These are phyloP conservation scores for Brassica balearica DNA, from an alignment of 441 rosid species.

Conservation along the genomic window DNA sequence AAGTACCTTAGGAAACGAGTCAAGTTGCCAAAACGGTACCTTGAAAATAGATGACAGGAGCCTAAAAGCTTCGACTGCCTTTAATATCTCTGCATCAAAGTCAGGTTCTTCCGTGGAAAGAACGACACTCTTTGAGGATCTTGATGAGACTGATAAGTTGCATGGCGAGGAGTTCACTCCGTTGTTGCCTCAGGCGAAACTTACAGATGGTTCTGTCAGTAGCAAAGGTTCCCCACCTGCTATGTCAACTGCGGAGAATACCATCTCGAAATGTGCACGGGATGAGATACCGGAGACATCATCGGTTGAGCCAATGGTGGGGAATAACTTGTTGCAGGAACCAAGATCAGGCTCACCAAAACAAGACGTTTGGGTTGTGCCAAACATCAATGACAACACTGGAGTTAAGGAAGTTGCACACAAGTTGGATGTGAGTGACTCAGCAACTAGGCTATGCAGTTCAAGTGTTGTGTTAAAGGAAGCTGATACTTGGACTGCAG, in stretches of 20 bases:
- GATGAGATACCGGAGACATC: constrained; percentile 21
- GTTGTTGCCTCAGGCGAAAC: constrained; percentile 49
- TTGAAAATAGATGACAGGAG: constrained; percentile 34
- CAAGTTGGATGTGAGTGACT: constrained; percentile 36
- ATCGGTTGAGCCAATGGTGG: constrained; percentile 25
- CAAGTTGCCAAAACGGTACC: constrained; percentile 44
- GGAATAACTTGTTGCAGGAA: constrained; percentile 24
- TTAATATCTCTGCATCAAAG: constrained; percentile 42
- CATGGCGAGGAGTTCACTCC: constrained; percentile 43
- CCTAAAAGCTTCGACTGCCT: constrained; percentile 33
- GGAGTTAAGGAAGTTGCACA: constrained; percentile 30
- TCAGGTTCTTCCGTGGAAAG: constrained; percentile 41
- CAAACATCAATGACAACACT: constrained; percentile 28
- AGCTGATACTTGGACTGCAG: constrained; percentile 30
- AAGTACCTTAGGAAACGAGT: constrained; percentile 45
- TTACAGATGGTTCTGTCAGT: constrained; percentile 43
- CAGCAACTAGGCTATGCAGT: constrained; percentile 30
- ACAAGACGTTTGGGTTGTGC: constrained; percentile 23
- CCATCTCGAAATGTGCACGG: constrained; percentile 6
- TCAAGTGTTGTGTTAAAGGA: constrained; percentile 25
- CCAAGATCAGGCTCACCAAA: constrained; percentile 34
- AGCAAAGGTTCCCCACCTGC: constrained; percentile 39
- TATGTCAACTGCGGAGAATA: constrained; percentile 26
- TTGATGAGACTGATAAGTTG: constrained; percentile 42
- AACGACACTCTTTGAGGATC: constrained; percentile 40